Evolutionary conservation across 208 protist genomes (phyloP), one percentile per base, ranked within the genome.

Genomic region (Naegleria lovaniensis): DNA sequence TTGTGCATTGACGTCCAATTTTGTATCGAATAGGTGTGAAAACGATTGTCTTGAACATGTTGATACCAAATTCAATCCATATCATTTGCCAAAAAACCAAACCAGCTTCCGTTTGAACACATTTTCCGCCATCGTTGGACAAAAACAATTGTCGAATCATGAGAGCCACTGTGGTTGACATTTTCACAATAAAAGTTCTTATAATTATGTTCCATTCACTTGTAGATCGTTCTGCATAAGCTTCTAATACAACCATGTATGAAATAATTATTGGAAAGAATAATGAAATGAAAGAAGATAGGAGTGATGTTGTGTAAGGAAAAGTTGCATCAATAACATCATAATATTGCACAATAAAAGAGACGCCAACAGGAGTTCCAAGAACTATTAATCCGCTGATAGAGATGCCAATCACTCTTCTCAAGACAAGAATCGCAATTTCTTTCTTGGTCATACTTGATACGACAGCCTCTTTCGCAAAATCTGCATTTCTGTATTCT

Each of bases 61-160:
- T 48, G 41, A 58, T 41, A 58, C 5, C 43, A 88, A 88, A 88
- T 1, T 88, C 85, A 36, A 88, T 88, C n/a, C 19, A 58, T 58
- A 88, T 51, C 85, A 88, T 88, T 58, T 88, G 85, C 85, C 85
- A 88, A 39, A 88, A 88, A 0, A 88, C n/a, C 38, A 88, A 58
- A 0, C 85, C 85, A 7, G 85, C 85, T n/a, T 88, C 85, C 15
- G 39, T 88, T 11, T 29, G 22, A 38, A 9, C 55, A 36, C 85
- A 88, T 38, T 52, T 88, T 38, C 43, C 43, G n/a, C 7, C n/a
- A 43, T 6, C 29, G 0, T 88, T 13, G 2, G 51, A 5, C 9
- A 39, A 11, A 15, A 39, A 48, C 25, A 88, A 58, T 36, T 58
- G 29, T 58, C 85, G 19, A 2, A 88, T 29, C 85, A 88, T 88